phyloP scores from a whole-genome alignment of 352 stramenopile genomes.

The Phytopythium kandeliae region DNA sequence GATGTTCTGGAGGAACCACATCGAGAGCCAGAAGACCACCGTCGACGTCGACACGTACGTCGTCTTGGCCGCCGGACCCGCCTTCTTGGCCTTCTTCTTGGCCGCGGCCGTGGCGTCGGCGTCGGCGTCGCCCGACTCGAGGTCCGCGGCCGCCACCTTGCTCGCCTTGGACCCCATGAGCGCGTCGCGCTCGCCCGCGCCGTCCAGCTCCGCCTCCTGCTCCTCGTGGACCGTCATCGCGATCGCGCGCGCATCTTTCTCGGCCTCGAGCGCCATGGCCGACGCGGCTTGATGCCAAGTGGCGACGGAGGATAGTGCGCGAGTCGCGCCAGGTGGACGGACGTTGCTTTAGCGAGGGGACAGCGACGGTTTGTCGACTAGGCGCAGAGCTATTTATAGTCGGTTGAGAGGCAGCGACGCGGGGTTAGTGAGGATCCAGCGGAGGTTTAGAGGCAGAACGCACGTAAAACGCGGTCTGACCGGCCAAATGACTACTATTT shows the following conservation, averaged over 20 bases:
- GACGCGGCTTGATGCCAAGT: background rate
- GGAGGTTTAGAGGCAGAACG: too few relatives aligned
- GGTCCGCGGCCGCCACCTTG: constrained; percentile 11
- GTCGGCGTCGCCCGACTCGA: constrained; percentile 8
- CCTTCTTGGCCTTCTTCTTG: constrained; percentile 1
- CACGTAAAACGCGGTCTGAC: too few relatives aligned
- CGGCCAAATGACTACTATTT: too few relatives aligned
- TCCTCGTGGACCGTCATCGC: background rate
- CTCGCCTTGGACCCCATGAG: background rate
- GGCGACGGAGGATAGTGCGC: background rate
- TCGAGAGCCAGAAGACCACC: constrained; percentile 75
- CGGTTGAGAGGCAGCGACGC: too few relatives aligned
- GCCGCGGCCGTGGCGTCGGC: constrained; percentile 10
- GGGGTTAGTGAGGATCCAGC: too few relatives aligned
- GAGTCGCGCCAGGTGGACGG: too few relatives aligned
- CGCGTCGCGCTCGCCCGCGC: background rate
- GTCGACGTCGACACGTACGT: constrained; percentile 60
- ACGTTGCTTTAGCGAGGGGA: too few relatives aligned
- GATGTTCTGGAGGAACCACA: constrained; percentile 92
- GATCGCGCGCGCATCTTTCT: background rate
- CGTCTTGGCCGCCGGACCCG: constrained; percentile 30
- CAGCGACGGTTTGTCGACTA: too few relatives aligned
- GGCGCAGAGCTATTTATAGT: too few relatives aligned
- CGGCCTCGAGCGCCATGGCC: constrained; percentile 5
- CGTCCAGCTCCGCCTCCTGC: background rate